Base-by-base conservation (phyloP, 2,329 filamentous ascomycete genomes). In the Colletotrichum sojae region DNA sequence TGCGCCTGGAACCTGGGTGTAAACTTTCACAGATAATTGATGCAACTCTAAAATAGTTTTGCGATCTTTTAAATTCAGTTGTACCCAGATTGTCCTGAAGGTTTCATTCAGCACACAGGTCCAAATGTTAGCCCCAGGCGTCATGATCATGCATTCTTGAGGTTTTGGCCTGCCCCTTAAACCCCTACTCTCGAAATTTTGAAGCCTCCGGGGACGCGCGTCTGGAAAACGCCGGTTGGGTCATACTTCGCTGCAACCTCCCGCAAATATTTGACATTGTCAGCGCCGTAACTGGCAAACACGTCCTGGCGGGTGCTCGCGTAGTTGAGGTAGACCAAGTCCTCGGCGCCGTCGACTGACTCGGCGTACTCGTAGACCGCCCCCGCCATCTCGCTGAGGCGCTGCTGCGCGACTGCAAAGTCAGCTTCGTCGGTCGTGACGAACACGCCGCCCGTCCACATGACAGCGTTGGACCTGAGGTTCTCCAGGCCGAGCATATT, bases 401-500 rank as follows among this genome's bases (percentile, higher is more conserved):
- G 61, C 1, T 67, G 63, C 36, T 74, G 49, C 6, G 75, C 74
- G 22, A 71, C 27, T 0, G 72, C 71, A 15, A 59, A 65, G 0
- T 52, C 55, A 0, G 54, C 31, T 1, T 49, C 25, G 2, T 39
- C 25, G 5, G 31, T 52, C 2, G 39, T 52, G 27, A 60, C 36
- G 18, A 51, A 49, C 0, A 65, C 63, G 6, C 40, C 45, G 1
- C 31, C 54, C 1, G 54, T 57, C 63, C 54, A 65, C 45, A 57
- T 63, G 5, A 63, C 10, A 1, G 52, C 52, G 6, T 54, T 36
- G 22, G 12, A 12, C 10, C 3, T 4, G 6, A 63, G 43, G 15
- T 13, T 59, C 27, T 77, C 74, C n/a, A 84, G 70, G 0, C 81
- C 82, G 6, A 84, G 71, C 5, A 81, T 75, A 59, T 85, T 85